Evolutionary conservation across 176 grass and related monocot species (phyloP).

Genomic region (Aegilops sharonensis): DNA sequence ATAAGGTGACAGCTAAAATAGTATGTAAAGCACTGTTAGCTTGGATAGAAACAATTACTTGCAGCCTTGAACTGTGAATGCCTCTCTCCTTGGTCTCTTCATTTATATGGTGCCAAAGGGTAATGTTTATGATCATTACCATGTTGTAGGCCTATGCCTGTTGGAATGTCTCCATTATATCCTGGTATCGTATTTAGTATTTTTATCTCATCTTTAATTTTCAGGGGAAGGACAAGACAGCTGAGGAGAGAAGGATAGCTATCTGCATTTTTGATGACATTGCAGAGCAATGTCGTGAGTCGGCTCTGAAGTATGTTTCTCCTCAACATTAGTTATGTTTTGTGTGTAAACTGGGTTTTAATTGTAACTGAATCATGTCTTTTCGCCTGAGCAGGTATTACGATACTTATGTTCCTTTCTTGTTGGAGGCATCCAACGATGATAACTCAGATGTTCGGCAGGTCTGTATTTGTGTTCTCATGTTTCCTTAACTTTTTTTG

Average conservation of each 20-base stretch:
- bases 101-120: neutral
- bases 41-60: neutral
- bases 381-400: slow-evolving; percentile 65
- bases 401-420: slow-evolving; percentile 94
- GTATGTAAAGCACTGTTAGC: neutral
- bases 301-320: slow-evolving; percentile 67
- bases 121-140: neutral
- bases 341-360: neutral
- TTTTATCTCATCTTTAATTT: slow-evolving; percentile 19
- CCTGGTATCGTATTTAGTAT: neutral
- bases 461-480: slow-evolving; percentile 44
- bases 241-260: slow-evolving; percentile 97
- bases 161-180: neutral
- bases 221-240: slow-evolving; percentile 95
- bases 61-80: neutral
- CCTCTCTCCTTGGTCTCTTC: neutral
- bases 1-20: neutral
- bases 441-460: slow-evolving; percentile 90
- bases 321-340: neutral
- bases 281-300: slow-evolving; percentile 90
- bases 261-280: slow-evolving; percentile 99
- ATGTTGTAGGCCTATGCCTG: slow-evolving; percentile 9
- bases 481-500: neutral
- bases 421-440: slow-evolving; percentile 94
- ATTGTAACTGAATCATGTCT: slow-evolving; percentile 14